Evolutionary conservation across 805 yeast genomes (phyloP).

Genomic region (Barnettozyma sp.): DNA sequence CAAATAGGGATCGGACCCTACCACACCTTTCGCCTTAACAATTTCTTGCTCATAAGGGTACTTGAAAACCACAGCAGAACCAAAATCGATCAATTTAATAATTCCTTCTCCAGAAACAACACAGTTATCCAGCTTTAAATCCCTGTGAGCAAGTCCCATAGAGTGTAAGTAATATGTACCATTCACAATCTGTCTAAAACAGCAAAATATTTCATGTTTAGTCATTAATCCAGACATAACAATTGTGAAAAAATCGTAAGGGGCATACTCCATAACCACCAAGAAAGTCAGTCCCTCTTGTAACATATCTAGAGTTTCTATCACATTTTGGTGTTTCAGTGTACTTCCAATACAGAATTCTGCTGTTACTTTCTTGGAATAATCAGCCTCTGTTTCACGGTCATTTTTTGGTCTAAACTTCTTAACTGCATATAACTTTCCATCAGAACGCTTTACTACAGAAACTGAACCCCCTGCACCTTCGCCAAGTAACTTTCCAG

Average conservation of each 20-base stretch:
- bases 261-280: slow-evolving; percentile 90
- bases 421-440: slow-evolving; percentile 74
- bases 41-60: slow-evolving; percentile 52
- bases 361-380: slow-evolving; percentile 68
- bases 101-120: slow-evolving; percentile 72
- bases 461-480: slow-evolving; percentile 97
- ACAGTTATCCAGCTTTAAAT: slow-evolving; percentile 87
- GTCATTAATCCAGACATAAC: slow-evolving; percentile 86
- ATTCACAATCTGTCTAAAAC: slow-evolving; percentile 69
- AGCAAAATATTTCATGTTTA: slow-evolving; percentile 64
- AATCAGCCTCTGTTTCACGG: slow-evolving; percentile 60
- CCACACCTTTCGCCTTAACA: slow-evolving; percentile 73
- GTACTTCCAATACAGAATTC: slow-evolving; percentile 81
- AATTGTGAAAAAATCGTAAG: slow-evolving; percentile 84
- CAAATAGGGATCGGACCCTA: slow-evolving; percentile 93
- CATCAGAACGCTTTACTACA: slow-evolving; percentile 56
- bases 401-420: slow-evolving; percentile 65
- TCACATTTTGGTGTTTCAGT: slow-evolving; percentile 70
- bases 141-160: slow-evolving; percentile 88
- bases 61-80: slow-evolving; percentile 80
- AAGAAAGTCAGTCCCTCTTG: slow-evolving; percentile 56
- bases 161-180: slow-evolving; percentile 75
- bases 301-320: slow-evolving; percentile 74
- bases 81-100: slow-evolving; percentile 86
- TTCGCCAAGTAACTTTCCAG: slow-evolving; percentile 72